Conservation (phyloP, 164 flowering plant genomes). For the Berberis thunbergii region DNA sequence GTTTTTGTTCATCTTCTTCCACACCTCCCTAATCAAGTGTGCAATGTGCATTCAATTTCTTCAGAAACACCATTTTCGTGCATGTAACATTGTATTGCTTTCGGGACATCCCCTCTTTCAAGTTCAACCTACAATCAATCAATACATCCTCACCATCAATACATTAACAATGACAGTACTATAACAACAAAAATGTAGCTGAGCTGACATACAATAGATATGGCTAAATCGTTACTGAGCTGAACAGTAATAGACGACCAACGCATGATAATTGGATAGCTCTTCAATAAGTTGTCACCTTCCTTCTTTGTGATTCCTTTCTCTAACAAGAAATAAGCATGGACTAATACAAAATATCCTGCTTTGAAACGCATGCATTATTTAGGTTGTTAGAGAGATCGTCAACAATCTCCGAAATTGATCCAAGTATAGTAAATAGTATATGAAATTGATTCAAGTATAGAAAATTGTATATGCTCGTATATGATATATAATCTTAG, state of each 20-base stretch:
- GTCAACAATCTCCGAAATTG: no score
- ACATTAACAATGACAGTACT: no score
- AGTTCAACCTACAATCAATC: not conserved
- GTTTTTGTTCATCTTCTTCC: not conserved
- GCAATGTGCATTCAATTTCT: not conserved
- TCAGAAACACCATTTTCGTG: not conserved
- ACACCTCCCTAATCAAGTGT: not conserved
- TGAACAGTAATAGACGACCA: not conserved
- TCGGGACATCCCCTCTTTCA: not conserved
- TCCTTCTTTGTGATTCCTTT: not conserved
- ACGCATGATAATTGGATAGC: not conserved
- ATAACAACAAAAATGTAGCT: not conserved
- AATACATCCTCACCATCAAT: not conserved
- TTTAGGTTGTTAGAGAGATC: not conserved
- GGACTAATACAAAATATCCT: not conserved
- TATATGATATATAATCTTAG: no score
- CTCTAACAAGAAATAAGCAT: not conserved
- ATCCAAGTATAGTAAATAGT: no score
- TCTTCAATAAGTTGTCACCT: not conserved
- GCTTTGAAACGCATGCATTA: conserved; percentile 4
- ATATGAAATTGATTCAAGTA: no score
- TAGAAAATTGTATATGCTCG: no score
- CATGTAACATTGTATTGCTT: conserved; percentile 4
- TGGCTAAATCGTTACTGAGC: not conserved
- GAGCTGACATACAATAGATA: not conserved